A percentile compares a stretch with the other conserved stretches of the same genome.
phyloP scores from a whole-genome alignment of 1,139 yeast species.

The Geotrichum bryndzae region DNA sequence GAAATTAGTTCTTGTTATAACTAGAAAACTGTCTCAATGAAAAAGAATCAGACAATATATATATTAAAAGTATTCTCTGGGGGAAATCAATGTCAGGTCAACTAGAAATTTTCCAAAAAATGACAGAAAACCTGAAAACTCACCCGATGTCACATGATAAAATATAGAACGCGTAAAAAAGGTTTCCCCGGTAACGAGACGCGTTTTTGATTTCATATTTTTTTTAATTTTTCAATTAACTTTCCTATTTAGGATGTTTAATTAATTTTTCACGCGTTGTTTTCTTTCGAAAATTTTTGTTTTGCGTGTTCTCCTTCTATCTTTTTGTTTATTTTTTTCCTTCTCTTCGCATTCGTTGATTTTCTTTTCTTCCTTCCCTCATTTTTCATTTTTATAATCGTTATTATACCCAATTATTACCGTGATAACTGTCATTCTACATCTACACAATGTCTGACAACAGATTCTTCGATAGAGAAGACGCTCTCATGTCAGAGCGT shows the following conservation, averaged over 20 bases:
- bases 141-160: neutral
- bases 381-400: neutral
- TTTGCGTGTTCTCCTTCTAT: constrained; percentile 1
- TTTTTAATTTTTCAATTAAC: neutral
- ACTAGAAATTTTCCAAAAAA: neutral
- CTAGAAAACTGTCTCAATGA: neutral
- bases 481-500: constrained; percentile 46
- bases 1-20: neutral
- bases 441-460: constrained; percentile 11
- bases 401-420: neutral
- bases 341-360: neutral
- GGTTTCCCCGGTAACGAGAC: neutral
- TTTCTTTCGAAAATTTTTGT: neutral
- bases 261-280: constrained; percentile 8
- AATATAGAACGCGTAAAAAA: neutral
- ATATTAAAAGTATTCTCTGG: neutral
- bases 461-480: constrained; percentile 7
- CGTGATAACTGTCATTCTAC: neutral
- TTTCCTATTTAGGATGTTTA: constrained; percentile 10
- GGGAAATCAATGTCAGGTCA: neutral
- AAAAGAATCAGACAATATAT: neutral
- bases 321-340: neutral
- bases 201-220: neutral
- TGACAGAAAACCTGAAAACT: neutral
- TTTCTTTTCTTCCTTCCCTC: neutral